Evolutionary conservation across 2,329 filamentous ascomycete species (phyloP).

Genomic region (Apiospora saccharicola): DNA sequence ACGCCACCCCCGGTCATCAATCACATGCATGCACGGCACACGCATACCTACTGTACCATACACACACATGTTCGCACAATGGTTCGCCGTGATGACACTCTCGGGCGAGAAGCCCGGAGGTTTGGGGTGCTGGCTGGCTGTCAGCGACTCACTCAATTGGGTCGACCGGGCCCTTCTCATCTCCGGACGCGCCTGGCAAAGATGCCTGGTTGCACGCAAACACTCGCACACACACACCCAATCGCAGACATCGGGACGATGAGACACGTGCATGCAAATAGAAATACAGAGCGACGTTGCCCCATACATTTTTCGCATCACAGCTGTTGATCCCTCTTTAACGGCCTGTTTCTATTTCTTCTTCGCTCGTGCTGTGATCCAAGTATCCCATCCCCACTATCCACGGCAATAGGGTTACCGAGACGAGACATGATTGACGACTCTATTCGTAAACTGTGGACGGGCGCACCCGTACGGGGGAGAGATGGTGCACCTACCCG

Average conservation of each 20-base stretch:
- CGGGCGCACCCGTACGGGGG: neutral
- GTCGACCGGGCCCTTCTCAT: neutral
- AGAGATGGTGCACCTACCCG: neutral
- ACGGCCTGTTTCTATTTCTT: neutral
- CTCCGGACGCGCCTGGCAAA: neutral
- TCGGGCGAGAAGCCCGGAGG: conserved; percentile 9
- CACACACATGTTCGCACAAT: neutral
- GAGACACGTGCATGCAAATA: neutral
- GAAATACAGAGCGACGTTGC: neutral
- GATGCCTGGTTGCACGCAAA: neutral
- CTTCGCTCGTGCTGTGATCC: neutral
- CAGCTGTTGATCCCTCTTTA: conserved; percentile 5
- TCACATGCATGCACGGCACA: conserved; percentile 3
- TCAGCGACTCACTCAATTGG: neutral
- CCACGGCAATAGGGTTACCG: neutral
- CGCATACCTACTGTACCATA: neutral
- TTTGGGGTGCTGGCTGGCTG: neutral
- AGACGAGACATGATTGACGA: conserved; percentile 6
- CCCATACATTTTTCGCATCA: neutral
- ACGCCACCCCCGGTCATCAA: neutral
- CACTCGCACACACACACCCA: neutral
- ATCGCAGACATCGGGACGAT: neutral
- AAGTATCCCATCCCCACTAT: neutral
- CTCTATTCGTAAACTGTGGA: neutral
- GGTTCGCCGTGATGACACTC: neutral